Conservation (phyloP, 2,329 filamentous ascomycete genomes). For the Myriangium duriaei region DNA sequence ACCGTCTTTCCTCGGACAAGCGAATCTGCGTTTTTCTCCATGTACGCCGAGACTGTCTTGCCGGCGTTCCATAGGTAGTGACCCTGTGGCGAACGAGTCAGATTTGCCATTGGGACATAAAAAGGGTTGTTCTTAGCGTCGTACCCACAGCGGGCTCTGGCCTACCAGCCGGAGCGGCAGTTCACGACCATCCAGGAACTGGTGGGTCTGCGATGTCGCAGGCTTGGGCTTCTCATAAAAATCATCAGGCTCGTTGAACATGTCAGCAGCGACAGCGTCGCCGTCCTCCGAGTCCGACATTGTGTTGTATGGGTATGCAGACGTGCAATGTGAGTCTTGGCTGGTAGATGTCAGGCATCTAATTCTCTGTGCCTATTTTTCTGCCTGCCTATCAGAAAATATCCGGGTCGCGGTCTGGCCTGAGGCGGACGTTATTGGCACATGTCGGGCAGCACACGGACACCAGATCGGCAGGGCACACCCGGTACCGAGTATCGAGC, state of each 20-base stretch:
- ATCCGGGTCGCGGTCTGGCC: too few relatives aligned
- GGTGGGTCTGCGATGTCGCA: slow-evolving; percentile 61
- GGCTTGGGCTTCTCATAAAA: slow-evolving; percentile 69
- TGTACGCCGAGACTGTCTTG: slow-evolving; percentile 62
- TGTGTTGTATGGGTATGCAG: neutral
- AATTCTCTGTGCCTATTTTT: neutral
- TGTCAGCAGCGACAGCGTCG: slow-evolving; percentile 27
- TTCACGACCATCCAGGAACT: slow-evolving; percentile 50
- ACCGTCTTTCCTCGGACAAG: slow-evolving; percentile 58
- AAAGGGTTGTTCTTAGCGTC: too few relatives aligned
- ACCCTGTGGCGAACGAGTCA: slow-evolving; percentile 36
- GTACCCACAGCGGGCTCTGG: slow-evolving; percentile 70
- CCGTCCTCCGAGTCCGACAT: slow-evolving; percentile 21
- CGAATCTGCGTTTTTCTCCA: slow-evolving; percentile 52
- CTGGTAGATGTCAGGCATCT: neutral
- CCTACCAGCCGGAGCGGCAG: slow-evolving; percentile 70
- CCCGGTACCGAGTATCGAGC: too few relatives aligned
- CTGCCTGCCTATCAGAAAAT: too few relatives aligned
- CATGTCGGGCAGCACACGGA: too few relatives aligned
- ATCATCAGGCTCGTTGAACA: slow-evolving; percentile 72
- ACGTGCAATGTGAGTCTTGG: neutral
- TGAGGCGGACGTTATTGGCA: too few relatives aligned
- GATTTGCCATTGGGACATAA: slow-evolving; percentile 5
- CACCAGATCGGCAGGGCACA: too few relatives aligned
- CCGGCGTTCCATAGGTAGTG: slow-evolving; percentile 88